A percentile compares a stretch with the other conserved stretches of the same genome.
Evolutionary conservation across 768 basidiomycete genomes (phyloP).

Genomic region (Psilocybe cyanescens): DNA sequence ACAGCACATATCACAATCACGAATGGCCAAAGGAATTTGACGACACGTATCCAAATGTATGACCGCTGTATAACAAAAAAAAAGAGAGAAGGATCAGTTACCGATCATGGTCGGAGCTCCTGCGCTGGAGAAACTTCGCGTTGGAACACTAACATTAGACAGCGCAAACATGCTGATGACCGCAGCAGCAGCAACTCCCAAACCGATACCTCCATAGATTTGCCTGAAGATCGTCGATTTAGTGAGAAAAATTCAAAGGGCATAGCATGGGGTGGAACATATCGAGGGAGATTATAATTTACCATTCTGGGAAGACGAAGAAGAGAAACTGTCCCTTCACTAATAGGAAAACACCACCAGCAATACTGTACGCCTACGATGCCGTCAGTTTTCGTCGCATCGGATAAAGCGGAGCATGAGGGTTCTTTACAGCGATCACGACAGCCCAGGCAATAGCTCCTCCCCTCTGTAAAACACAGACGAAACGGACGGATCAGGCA

Average conservation of each 20-base stretch:
- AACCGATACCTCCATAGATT: slow-evolving; percentile 70
- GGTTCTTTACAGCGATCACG: slow-evolving; percentile 56
- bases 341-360: slow-evolving; percentile 66
- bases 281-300: slow-evolving; percentile 13
- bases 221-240: slow-evolving; percentile 41
- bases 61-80: slow-evolving; percentile 52
- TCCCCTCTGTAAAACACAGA: slow-evolving; percentile 50
- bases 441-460: slow-evolving; percentile 76
- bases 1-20: slow-evolving; percentile 65
- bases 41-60: slow-evolving; percentile 67
- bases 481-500: slow-evolving; percentile 33
- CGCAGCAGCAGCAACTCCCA: slow-evolving; percentile 55
- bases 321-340: slow-evolving; percentile 64
- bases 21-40: slow-evolving; percentile 74
- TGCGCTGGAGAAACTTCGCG: slow-evolving; percentile 23
- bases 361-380: slow-evolving; percentile 63
- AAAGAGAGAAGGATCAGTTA: slow-evolving; percentile 19
- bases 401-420: slow-evolving; percentile 13
- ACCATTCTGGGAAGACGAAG: slow-evolving; percentile 74
- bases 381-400: slow-evolving; percentile 5
- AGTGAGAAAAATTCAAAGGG: neutral
- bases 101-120: slow-evolving; percentile 18
- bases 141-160: slow-evolving; percentile 54
- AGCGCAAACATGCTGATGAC: slow-evolving; percentile 61
- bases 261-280: neutral